These are phyloP conservation scores for Papiliotrema terrestris DNA, from an alignment of 1,284 basidiomycete genomes.

Conservation along the genomic window DNA sequence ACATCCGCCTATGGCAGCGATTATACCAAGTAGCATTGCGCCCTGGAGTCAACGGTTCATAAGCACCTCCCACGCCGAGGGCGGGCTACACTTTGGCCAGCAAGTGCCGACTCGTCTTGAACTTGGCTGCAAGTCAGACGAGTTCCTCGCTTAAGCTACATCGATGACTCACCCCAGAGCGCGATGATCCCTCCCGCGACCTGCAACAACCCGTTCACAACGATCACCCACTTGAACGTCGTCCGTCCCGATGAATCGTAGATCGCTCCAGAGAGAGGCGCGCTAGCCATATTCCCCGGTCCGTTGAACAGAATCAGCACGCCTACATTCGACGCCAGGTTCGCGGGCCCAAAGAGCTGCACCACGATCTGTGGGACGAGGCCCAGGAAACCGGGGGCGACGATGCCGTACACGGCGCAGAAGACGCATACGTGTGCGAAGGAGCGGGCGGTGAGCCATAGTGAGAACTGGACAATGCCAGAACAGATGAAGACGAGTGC, in stretches of 20 bases:
- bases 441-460: conserved; percentile 28
- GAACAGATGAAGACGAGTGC: conserved; percentile 22
- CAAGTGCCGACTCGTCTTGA: conserved; percentile 10
- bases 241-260: conserved; percentile 19
- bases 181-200: conserved; percentile 15
- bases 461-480: conserved; percentile 17
- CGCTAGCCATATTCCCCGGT: conserved; percentile 19
- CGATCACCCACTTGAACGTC: conserved; percentile 26
- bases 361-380: conserved; percentile 36
- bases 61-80: too few relatives aligned
- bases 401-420: conserved; percentile 22
- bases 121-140: conserved; percentile 3
- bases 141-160: neutral
- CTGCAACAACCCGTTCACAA: conserved; percentile 17
- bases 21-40: too few relatives aligned
- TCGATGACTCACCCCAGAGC: conserved; percentile 17
- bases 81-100: conserved; percentile 7
- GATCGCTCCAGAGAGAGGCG: conserved; percentile 22
- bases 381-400: conserved; percentile 31
- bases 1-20: too few relatives aligned
- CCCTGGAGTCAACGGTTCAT: too few relatives aligned
- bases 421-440: conserved; percentile 22
- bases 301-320: conserved; percentile 19
- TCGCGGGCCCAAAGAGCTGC: conserved; percentile 28
- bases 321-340: conserved; percentile 36